Base-by-base conservation (phyloP, 805 yeast species). In the Kuraishia borneana region DNA sequence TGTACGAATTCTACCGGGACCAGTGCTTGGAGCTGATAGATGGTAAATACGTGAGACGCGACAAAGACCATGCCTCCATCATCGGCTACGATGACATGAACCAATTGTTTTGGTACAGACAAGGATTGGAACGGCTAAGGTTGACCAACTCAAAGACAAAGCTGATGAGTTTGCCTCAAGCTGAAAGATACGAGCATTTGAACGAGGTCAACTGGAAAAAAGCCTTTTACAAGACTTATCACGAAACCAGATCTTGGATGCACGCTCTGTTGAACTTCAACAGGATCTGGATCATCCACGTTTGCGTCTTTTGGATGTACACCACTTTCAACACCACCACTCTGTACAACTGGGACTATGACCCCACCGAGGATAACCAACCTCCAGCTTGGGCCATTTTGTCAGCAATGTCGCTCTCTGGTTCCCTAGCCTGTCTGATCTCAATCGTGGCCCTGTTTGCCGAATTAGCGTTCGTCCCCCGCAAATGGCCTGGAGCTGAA, bases 81-180 rank as follows among this genome's bases (percentile, higher is more conserved):
- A 76, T 85, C 38, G 96, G 96, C 0, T 85, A 85, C 53, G 96
- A 85, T 58, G 96, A 85, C 53, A 76, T 85, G 53, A 85, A 85
- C 50, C 95, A 85, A 47, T 60, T 81, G 26, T 85, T 85, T 48
- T 85, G 96, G 96, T 76, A 80, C 44, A 65, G 74, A 3, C 68
- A 73, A 40, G 85, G 92, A 0, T 60, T 85, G 34, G 73, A 73
- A 40, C 65, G 66, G 33, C 64, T 85, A 14, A 55, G 57, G 2
- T 49, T 80, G 21, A 46, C 54, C 3, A 65, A 64, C 29, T 61
- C 67, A 6, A 63, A 63, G 31, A 50, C 52, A 4, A 54, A 55
- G 30, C 50, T 83, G 18, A 68, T 83, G 54, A 73, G 70, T 39
- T 48, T 70, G 22, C 70, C 73, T 2, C 61, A 73, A 0, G 50